These are phyloP conservation scores for Phytophthora syringae DNA, from an alignment of 352 stramenopile genomes.

Conservation along the genomic window DNA sequence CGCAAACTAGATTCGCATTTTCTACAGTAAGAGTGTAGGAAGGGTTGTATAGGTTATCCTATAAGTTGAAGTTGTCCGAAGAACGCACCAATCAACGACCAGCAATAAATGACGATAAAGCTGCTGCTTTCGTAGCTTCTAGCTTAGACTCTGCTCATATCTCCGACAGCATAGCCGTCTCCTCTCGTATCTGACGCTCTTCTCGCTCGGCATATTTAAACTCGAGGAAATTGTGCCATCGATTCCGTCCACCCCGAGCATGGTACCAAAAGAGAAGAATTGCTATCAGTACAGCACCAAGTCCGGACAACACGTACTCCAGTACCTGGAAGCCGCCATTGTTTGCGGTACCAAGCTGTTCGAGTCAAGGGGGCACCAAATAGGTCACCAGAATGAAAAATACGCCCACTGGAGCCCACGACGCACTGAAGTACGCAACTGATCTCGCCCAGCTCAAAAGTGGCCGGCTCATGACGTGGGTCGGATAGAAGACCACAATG, in stretches of 20 bases:
- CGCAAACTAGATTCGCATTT: background rate
- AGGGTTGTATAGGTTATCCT: too few species aligned
- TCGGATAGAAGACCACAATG: constrained; percentile 90
- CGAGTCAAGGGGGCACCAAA: constrained; percentile 47
- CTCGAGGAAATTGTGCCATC: constrained; percentile 48
- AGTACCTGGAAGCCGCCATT: constrained; percentile 15
- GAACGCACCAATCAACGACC: too few species aligned
- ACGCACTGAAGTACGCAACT: constrained; percentile 68
- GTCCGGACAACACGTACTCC: constrained; percentile 34
- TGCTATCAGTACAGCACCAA: constrained; percentile 13
- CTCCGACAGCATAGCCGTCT: constrained; percentile 25
- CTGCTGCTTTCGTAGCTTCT: constrained; percentile 3
- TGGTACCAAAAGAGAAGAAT: constrained; percentile 43
- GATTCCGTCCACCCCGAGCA: constrained; percentile 25
- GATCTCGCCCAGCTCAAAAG: constrained; percentile 71
- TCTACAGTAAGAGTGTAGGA: background rate
- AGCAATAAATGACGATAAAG: constrained; percentile 12
- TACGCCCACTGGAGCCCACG: constrained; percentile 51
- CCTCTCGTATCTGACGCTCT: constrained; percentile 22
- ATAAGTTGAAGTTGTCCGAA: too few species aligned
- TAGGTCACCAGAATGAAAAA: constrained; percentile 54
- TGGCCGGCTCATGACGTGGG: constrained; percentile 81
- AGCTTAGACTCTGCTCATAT: background rate
- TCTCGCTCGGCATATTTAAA: constrained; percentile 46
- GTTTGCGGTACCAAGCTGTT: constrained; percentile 54